Percentiles rank a stretch among this genome's conserved stretches.
Evolutionary conservation across 2,329 filamentous ascomycete species (phyloP).

Genomic region (Penicillium sp.): DNA sequence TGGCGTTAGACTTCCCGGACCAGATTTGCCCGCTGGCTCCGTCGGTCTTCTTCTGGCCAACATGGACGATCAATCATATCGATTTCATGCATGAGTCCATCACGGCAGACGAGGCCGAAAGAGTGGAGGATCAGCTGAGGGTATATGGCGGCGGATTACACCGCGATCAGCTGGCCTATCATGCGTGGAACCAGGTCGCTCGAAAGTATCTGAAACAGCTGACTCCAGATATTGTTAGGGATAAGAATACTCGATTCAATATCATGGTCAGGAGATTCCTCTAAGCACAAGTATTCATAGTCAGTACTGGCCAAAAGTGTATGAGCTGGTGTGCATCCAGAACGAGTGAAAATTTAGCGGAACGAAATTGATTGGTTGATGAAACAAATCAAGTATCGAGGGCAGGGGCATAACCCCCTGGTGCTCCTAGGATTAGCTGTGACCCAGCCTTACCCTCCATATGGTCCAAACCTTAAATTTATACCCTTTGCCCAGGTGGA

Average conservation of each 20-base stretch:
- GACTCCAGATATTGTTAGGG: constrained; percentile 34
- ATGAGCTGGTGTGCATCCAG: too few species aligned
- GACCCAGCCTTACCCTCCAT: too few species aligned
- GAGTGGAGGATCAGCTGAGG: constrained; percentile 32
- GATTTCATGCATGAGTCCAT: constrained; percentile 42
- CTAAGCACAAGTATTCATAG: too few species aligned
- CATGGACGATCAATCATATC: constrained; percentile 42
- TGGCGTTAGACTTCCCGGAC: constrained; percentile 27
- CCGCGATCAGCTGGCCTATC: constrained; percentile 40
- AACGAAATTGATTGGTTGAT: too few species aligned
- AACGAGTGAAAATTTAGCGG: too few species aligned
- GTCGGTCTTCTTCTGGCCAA: constrained; percentile 44
- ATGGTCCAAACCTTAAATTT: too few species aligned
- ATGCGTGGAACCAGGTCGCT: constrained; percentile 43
- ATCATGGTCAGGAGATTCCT: constrained; percentile 29
- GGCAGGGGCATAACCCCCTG: too few species aligned
- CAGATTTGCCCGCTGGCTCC: constrained; percentile 41
- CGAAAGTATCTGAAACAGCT: constrained; percentile 35
- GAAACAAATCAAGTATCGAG: too few species aligned
- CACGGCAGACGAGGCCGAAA: constrained; percentile 27
- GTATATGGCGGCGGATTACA: constrained; percentile 37
- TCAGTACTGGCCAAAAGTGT: too few species aligned
- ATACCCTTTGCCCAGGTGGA: too few species aligned
- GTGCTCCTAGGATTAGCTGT: too few species aligned
- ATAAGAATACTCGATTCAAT: constrained; percentile 40